Conservation (phyloP, 1,284 basidiomycete genomes). For the Papiliotrema fonsecae region DNA sequence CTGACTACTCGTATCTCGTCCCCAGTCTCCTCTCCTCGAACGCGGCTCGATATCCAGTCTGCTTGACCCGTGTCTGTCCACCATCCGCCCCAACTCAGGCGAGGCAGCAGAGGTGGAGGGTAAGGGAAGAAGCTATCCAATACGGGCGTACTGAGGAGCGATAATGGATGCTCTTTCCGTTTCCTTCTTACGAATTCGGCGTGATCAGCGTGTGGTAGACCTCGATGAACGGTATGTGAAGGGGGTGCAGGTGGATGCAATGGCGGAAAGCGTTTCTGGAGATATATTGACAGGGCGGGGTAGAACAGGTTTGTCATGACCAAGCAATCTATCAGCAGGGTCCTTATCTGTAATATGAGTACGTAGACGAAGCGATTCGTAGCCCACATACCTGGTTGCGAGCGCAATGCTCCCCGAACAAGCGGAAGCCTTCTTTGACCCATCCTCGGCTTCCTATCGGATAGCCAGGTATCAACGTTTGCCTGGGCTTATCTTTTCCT, state of each 20-base stretch:
- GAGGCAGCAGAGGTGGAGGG: slow-evolving; percentile 40
- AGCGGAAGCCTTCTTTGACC: slow-evolving; percentile 35
- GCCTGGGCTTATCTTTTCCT: neutral
- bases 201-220: slow-evolving; percentile 10
- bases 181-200: neutral
- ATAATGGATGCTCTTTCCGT: slow-evolving; percentile 29
- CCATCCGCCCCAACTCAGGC: slow-evolving; percentile 35
- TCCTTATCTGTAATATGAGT: slow-evolving; percentile 61
- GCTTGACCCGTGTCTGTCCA: slow-evolving; percentile 29
- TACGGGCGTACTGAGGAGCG: slow-evolving; percentile 33
- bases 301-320: slow-evolving; percentile 96
- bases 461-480: neutral
- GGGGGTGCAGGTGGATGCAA: slow-evolving; percentile 19
- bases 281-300: slow-evolving; percentile 79
- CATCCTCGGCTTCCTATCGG: slow-evolving; percentile 18
- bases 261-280: slow-evolving; percentile 48
- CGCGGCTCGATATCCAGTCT: slow-evolving; percentile 14
- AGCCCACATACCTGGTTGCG: slow-evolving; percentile 41
- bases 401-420: slow-evolving; percentile 47
- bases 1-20: slow-evolving; percentile 31
- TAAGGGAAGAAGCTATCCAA: slow-evolving; percentile 42
- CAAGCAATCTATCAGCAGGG: slow-evolving; percentile 85
- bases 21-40: neutral
- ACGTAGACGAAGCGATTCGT: neutral
- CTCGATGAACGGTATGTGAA: slow-evolving; percentile 16